Conservation (phyloP, 371 early-diverging fungal genomes). For the Rhizopus microsporus region DNA sequence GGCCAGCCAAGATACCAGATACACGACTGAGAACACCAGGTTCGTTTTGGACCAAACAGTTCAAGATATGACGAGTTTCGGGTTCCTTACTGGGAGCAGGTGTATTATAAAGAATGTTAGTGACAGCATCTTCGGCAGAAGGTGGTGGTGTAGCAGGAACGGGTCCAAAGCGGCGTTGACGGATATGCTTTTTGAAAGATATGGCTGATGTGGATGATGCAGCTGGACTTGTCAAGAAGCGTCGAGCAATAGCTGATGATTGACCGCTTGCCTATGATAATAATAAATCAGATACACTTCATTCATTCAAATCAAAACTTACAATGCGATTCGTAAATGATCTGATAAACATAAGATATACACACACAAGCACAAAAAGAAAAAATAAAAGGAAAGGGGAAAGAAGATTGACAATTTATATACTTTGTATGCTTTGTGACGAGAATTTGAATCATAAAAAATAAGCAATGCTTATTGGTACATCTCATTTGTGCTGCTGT, state of each 20-base stretch:
- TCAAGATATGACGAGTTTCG: conserved; percentile 81
- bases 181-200: conserved; percentile 57
- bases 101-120: conserved; percentile 92
- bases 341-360: conserved; percentile 1
- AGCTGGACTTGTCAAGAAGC: neutral
- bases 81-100: conserved; percentile 60
- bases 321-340: conserved; percentile 19
- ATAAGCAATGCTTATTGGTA: conserved; percentile 23
- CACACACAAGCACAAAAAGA: conserved; percentile 4
- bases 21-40: conserved; percentile 94
- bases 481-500: conserved; percentile 7
- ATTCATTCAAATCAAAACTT: conserved; percentile 1
- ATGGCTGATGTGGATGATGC: conserved; percentile 58
- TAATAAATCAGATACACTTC: neutral
- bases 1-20: conserved; percentile 91
- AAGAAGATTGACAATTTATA: neutral
- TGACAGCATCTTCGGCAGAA: conserved; percentile 83
- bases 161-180: conserved; percentile 58
- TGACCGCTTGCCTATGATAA: neutral
- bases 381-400: conserved; percentile 7
- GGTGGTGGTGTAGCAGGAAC: conserved; percentile 40
- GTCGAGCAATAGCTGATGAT: neutral
- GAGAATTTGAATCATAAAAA: conserved; percentile 28
- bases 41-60: conserved; percentile 94
- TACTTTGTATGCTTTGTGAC: conserved; percentile 17